These are phyloP conservation scores for Plasmopara halstedii DNA, from an alignment of 352 stramenopile species.

Conservation along the genomic window DNA sequence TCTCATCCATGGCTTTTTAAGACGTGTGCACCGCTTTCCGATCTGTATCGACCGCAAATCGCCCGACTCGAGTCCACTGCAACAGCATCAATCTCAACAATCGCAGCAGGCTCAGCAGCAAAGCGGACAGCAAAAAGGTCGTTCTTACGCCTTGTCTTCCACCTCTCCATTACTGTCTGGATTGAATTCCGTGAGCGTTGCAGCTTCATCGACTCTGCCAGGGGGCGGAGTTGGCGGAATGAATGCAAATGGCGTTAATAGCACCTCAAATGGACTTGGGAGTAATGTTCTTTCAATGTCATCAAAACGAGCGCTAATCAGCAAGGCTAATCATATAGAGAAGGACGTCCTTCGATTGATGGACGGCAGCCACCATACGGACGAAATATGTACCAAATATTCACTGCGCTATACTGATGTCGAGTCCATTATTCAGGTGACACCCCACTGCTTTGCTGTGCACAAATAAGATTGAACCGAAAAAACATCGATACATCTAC, in stretches of 20 bases:
- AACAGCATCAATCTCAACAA: slow-evolving; percentile 24
- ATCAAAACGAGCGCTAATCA: slow-evolving; percentile 30
- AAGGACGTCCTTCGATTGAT: slow-evolving; percentile 77
- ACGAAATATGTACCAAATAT: slow-evolving; percentile 74
- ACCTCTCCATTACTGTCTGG: slow-evolving; percentile 31
- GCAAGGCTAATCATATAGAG: slow-evolving; percentile 50
- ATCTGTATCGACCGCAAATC: slow-evolving; percentile 48
- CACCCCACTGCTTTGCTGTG: slow-evolving; percentile 61
- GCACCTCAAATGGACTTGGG: slow-evolving; percentile 17
- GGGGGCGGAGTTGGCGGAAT: slow-evolving; percentile 3
- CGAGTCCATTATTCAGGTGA: slow-evolving; percentile 52
- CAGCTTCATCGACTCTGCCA: slow-evolving; percentile 13
- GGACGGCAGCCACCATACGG: slow-evolving; percentile 74
- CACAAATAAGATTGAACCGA: slow-evolving; percentile 39
- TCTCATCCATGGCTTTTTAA: slow-evolving; percentile 77
- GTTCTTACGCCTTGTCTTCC: slow-evolving; percentile 17
- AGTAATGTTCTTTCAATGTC: slow-evolving; percentile 18
- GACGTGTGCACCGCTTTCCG: slow-evolving; percentile 81
- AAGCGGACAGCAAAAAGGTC: slow-evolving; percentile 21
- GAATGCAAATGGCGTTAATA: slow-evolving; percentile 13
- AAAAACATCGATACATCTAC: not conserved
- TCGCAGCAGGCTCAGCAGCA: slow-evolving; percentile 19
- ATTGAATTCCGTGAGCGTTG: slow-evolving; percentile 23
- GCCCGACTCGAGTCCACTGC: slow-evolving; percentile 14
- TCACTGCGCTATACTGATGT: slow-evolving; percentile 67